Percentiles rank a stretch among this genome's conserved stretches.
phyloP scores from a whole-genome alignment of 495 filamentous ascomycete species.

The Terfezia boudieri region DNA sequence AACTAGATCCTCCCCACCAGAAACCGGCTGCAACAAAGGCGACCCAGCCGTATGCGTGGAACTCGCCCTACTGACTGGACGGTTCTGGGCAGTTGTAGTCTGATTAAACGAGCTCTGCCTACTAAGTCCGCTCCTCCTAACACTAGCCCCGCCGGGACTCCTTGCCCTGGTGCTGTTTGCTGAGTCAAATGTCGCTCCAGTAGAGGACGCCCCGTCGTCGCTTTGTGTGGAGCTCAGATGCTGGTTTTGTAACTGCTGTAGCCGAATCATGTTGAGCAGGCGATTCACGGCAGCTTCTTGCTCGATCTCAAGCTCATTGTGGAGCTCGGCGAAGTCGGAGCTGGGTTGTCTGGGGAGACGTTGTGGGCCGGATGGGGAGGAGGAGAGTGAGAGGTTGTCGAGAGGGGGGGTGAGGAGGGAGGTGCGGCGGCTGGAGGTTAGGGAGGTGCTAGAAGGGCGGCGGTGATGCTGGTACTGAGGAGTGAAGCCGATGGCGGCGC shows the following conservation, averaged over 20 bases:
- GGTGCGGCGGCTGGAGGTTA: conserved; percentile 13
- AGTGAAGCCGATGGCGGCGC: too few species aligned
- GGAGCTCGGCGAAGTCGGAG: conserved; percentile 79
- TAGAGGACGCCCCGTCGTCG: conserved; percentile 24
- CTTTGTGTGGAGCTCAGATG: conserved; percentile 29
- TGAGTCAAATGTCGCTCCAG: conserved; percentile 42
- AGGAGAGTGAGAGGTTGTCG: conserved; percentile 1
- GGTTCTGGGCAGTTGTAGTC: conserved; percentile 28
- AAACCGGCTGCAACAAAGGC: background rate
- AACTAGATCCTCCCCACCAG: background rate
- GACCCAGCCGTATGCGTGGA: background rate
- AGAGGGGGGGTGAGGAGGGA: conserved; percentile 11
- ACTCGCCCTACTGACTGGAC: background rate
- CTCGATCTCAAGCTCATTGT: conserved; percentile 86
- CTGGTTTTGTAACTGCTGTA: conserved; percentile 64
- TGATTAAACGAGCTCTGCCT: conserved; percentile 35
- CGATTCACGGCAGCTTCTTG: conserved; percentile 94
- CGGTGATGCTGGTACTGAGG: background rate
- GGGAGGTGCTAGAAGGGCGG: conserved; percentile 6
- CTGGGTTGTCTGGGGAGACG: conserved; percentile 18
- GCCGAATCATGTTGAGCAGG: conserved; percentile 68
- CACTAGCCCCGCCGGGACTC: conserved; percentile 15
- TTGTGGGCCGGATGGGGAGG: conserved; percentile 4
- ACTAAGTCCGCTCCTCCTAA: conserved; percentile 27
- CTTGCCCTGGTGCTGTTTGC: conserved; percentile 32